Conservation (phyloP, 345 rosid genomes). For the Turnera subulata region DNA sequence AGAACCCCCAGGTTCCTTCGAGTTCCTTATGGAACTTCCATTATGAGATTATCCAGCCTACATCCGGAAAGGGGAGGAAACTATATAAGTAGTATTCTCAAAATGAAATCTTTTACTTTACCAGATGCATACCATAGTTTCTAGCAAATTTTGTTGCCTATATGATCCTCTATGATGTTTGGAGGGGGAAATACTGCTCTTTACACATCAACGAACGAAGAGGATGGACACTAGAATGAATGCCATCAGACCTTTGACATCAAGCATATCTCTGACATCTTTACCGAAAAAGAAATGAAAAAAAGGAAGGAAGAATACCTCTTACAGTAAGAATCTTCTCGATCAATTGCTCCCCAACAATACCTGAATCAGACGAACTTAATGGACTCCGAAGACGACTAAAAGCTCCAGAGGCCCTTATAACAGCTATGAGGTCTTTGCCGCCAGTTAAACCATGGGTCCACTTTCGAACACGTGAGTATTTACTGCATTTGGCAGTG, state of each 20-base stretch:
- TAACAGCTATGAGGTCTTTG: constrained; percentile 70
- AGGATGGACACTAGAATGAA: no score
- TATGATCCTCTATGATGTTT: no score
- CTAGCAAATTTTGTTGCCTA: no score
- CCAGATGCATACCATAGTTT: no score
- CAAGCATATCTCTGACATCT: no score
- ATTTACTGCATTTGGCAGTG: constrained; percentile 53
- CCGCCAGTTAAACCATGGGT: constrained; percentile 90
- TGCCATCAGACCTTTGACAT: no score
- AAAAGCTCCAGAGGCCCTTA: constrained; percentile 90
- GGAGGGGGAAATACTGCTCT: no score
- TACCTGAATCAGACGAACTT: constrained; percentile 57
- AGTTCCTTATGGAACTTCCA: constrained; percentile 78
- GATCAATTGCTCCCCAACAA: constrained; percentile 75
- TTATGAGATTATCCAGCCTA: constrained; percentile 85
- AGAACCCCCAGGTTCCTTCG: constrained; percentile 93
- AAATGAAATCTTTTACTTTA: no score
- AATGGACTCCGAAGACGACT: constrained; percentile 73
- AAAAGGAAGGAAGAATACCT: constrained; percentile 59
- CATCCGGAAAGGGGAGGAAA: neutral
- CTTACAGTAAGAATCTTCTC: constrained; percentile 79
- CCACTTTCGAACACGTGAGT: constrained; percentile 75
- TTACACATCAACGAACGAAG: no score
- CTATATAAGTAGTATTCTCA: no score
- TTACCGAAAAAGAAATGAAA: neutral